phyloP scores from a whole-genome alignment of 768 basidiomycete genomes.

The Mycena chlorophos region DNA sequence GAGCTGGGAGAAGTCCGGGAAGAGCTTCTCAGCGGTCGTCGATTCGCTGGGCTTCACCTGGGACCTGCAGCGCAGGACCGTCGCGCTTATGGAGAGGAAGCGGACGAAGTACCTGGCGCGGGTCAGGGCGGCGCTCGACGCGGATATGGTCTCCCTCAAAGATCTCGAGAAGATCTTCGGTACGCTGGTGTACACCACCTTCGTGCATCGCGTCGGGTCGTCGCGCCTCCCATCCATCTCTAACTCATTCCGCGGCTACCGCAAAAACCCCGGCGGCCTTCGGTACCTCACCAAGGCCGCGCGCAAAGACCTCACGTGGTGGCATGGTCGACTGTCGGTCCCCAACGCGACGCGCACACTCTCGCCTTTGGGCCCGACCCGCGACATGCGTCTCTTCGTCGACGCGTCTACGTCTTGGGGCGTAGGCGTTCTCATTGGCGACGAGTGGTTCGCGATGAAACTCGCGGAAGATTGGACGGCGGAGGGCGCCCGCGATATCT shows the following conservation, averaged over 20 bases:
- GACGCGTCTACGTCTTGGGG: constrained; percentile 43
- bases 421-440: constrained; percentile 34
- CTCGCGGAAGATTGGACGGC: constrained; percentile 19
- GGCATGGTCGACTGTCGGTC: constrained; percentile 19
- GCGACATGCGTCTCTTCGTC: constrained; percentile 29
- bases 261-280: constrained; percentile 4
- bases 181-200: constrained; percentile 33
- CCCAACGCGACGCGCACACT: constrained; percentile 18
- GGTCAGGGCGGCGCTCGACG: constrained; percentile 15
- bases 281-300: constrained; percentile 25
- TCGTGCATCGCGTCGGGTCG: constrained; percentile 29
- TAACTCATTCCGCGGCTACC: constrained; percentile 27
- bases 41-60: constrained; percentile 33
- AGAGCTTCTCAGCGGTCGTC: constrained; percentile 24
- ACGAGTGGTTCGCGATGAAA: constrained; percentile 32
- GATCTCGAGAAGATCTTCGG: constrained; percentile 28
- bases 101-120: constrained; percentile 24
- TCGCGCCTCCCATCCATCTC: constrained; percentile 30
- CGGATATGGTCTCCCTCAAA: constrained; percentile 4
- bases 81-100: constrained; percentile 30
- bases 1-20: constrained; percentile 24
- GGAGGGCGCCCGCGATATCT: constrained; percentile 18
- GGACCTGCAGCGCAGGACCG: constrained; percentile 25
- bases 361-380: neutral
- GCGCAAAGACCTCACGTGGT: constrained; percentile 35